Conservation (phyloP, 2,329 filamentous ascomycete species). For the Colletotrichum plurivorum region DNA sequence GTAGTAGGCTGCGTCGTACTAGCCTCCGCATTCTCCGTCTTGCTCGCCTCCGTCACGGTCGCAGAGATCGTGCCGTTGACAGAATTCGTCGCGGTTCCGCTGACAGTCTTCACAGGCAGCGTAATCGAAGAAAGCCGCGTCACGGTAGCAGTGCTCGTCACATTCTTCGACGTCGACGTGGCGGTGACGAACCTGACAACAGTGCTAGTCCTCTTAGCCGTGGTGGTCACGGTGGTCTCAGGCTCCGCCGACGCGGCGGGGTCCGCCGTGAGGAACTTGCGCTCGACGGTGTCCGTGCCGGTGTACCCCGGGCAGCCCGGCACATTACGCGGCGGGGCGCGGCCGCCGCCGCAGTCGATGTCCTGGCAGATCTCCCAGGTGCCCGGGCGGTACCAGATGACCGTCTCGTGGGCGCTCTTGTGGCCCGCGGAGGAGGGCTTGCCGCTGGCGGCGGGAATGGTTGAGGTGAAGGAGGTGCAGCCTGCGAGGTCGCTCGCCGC, state of each 20-base stretch:
- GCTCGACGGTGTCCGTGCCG: conserved; percentile 58
- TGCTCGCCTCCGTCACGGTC: not conserved
- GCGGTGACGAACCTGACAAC: not conserved
- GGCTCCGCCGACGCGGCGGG: not conserved
- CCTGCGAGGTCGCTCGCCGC: conserved; percentile 62
- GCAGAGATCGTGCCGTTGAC: too few species aligned
- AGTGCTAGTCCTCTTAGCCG: not conserved
- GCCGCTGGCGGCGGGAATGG: conserved; percentile 52
- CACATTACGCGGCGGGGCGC: conserved; percentile 72
- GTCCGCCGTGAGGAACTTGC: conserved; percentile 17
- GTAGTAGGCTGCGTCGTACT: not conserved
- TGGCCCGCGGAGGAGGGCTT: conserved; percentile 45
- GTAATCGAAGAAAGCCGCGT: not conserved
- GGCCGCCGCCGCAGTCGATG: conserved; percentile 77
- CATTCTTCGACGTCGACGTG: not conserved
- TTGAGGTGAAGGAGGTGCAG: conserved; percentile 57
- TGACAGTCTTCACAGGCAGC: not conserved
- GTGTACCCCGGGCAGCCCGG: conserved; percentile 71
- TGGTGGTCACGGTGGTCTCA: not conserved
- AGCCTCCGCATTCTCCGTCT: not conserved
- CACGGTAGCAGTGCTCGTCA: not conserved
- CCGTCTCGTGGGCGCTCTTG: conserved; percentile 55
- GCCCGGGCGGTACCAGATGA: conserved; percentile 73
- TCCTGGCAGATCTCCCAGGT: conserved; percentile 75
- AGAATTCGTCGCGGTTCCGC: not conserved